Evolutionary conservation across 164 flowering plant species (phyloP).

Genomic region (Tetrastigma voinierianum): DNA sequence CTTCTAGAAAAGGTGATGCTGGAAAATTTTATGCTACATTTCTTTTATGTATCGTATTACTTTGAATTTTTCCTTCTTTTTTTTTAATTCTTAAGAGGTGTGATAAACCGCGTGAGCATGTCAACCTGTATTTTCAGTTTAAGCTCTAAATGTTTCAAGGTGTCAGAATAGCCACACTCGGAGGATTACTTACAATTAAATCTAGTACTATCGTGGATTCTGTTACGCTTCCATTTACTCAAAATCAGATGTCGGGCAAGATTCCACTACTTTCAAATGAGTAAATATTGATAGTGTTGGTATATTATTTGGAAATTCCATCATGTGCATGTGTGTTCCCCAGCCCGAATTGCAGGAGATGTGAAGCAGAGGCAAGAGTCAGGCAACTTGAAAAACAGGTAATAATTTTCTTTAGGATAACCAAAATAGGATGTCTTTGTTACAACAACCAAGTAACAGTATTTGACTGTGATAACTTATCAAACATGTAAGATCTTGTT

Average conservation of each 20-base stretch:
- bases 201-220: too few relatives aligned
- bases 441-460: neutral
- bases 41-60: neutral
- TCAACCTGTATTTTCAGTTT: neutral
- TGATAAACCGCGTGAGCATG: neutral
- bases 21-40: neutral
- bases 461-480: neutral
- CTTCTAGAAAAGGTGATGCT: conserved; percentile 71
- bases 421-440: neutral
- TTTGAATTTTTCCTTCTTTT: neutral
- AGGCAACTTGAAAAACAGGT: conserved; percentile 87
- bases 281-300: neutral
- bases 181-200: neutral
- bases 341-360: conserved; percentile 81
- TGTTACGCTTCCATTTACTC: too few relatives aligned
- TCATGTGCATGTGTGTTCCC: conserved; percentile 24
- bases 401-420: neutral
- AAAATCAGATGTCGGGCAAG: neutral
- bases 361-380: conserved; percentile 77
- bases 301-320: conserved; percentile 15
- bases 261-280: neutral
- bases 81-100: neutral
- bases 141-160: neutral
- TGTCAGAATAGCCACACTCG: conserved; percentile 1
- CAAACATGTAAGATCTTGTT: neutral